Base-by-base conservation (phyloP, 345 rosid species). In the Geranium rotundifolium region DNA sequence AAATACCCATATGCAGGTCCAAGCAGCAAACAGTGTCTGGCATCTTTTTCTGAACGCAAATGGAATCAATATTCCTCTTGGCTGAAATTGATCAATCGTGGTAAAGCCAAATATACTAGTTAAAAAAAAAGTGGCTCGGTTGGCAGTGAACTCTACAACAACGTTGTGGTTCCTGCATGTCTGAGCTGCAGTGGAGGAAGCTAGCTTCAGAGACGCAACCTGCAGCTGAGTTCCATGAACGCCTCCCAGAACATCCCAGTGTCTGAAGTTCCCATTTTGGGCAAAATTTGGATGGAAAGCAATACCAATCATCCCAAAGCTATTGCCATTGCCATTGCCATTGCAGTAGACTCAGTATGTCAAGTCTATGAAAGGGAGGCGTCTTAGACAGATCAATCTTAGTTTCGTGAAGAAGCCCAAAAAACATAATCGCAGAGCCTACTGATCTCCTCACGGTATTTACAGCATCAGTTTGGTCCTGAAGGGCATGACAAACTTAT, bases 11-110 rank as follows among this genome's bases (percentile, higher is more conserved):
- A 97, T 1, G 62, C 41, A 4, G 97, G 99, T 14, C 99, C 99
- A 65, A 93, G 27, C 27, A 23, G 27, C 27, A 23, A 23, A 90
- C 56, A 93, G 90, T 69, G 90, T 86, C 83, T 93, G 99, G 64
- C 99, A 97, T 14, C 74, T 97, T 49, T 90, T 96, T n/a, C 86
- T 78, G 56, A 91, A 71, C 3, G 83, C 83, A 67, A 84, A 88
- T 6, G 97, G 92, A 70, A 93, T 90, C 66, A 93, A 77, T 66
- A 90, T 90, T 83, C 92, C 81, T 72, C 97, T 86, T 59, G 90
- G 92, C 74, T 90, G 14, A 59, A 50, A 73, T 56, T 1, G 46
- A 69, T 58, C 60, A 29, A 60, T 58, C 56, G 19, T 60, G n/a
- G 13, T 14, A 62, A 1, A 23, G 27, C 27, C 27, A 23, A 23